Percentiles rank a stretch among this genome's conserved stretches.
Evolutionary conservation across 257 asterid genomes (phyloP).

Genomic region (Ajuga chamaepitys): DNA sequence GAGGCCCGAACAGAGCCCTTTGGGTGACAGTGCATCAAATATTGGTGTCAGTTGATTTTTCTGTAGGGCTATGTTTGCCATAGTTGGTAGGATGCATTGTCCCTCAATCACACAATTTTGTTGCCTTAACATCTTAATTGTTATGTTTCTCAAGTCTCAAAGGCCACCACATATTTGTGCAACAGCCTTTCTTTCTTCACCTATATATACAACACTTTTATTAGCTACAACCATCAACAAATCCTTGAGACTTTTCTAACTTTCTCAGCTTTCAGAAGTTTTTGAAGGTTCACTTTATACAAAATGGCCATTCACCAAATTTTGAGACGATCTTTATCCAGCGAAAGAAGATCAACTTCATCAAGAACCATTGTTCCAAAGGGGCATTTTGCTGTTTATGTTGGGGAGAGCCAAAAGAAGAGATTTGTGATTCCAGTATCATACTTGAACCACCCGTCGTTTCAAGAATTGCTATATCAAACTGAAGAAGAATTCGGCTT

Average conservation of each 20-base stretch:
- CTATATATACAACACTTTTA: background rate
- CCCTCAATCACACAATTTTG: background rate
- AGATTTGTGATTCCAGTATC: constrained; percentile 15
- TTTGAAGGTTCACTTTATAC: background rate
- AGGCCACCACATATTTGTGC: background rate
- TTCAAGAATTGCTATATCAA: constrained; percentile 9
- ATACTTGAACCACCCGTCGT: constrained; percentile 4
- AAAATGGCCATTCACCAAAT: constrained; percentile 10
- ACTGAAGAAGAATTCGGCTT: constrained; percentile 22
- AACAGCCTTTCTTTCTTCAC: background rate
- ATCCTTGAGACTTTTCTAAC: background rate
- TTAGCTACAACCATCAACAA: background rate
- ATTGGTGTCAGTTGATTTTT: too few species aligned
- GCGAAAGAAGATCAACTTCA: background rate
- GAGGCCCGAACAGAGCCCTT: background rate
- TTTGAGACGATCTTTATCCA: constrained; percentile 9
- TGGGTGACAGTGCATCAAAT: too few species aligned
- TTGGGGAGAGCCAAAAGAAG: constrained; percentile 3
- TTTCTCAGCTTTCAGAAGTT: background rate
- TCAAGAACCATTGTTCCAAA: constrained; percentile 4
- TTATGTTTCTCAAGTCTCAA: too few species aligned
- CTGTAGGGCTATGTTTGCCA: background rate
- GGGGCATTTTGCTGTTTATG: constrained; percentile 14
- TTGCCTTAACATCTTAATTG: background rate
- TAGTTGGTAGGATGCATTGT: background rate